Conservation (phyloP, 345 rosid species). For the Barbarea vulgaris region DNA sequence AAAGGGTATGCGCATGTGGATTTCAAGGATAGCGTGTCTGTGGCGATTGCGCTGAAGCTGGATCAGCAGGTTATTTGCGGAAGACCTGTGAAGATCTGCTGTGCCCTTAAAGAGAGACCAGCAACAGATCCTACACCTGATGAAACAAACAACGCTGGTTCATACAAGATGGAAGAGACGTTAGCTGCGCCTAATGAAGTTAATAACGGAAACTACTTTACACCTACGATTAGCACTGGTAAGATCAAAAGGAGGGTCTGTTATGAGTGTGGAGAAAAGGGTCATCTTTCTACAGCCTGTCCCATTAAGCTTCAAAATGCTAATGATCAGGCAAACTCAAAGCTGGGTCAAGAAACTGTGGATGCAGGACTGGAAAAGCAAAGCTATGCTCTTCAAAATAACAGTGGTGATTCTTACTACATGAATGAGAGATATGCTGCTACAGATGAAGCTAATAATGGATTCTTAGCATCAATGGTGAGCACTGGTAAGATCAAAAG, state of each 20-base stretch:
- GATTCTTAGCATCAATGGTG: conserved; percentile 9
- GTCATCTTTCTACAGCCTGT: conserved; percentile 78
- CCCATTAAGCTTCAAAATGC: conserved; percentile 54
- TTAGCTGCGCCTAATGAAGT: not conserved
- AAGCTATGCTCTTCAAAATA: conserved; percentile 64
- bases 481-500: conserved; percentile 68
- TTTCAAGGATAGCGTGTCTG: conserved; percentile 64
- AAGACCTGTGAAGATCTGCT: conserved; percentile 82
- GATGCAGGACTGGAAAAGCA: conserved; percentile 63
- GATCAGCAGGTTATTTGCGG: conserved; percentile 73
- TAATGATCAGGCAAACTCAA: conserved; percentile 33
- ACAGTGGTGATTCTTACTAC: conserved; percentile 38
- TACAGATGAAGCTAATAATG: conserved; percentile 29
- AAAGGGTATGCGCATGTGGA: conserved; percentile 88
- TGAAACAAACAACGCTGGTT: conserved; percentile 25
- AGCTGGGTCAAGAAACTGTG: conserved; percentile 59
- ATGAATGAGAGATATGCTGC: conserved; percentile 25
- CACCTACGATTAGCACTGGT: conserved; percentile 44
- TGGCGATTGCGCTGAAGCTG: conserved; percentile 74
- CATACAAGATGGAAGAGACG: conserved; percentile 20
- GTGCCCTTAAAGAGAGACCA: conserved; percentile 68
- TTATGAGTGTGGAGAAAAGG: conserved; percentile 80
- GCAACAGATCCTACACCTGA: conserved; percentile 29
- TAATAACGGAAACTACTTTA: conserved; percentile 28
- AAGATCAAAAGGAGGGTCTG: conserved; percentile 77